Conservation (phyloP, 768 basidiomycete species). For the Termitomyces titanicus region DNA sequence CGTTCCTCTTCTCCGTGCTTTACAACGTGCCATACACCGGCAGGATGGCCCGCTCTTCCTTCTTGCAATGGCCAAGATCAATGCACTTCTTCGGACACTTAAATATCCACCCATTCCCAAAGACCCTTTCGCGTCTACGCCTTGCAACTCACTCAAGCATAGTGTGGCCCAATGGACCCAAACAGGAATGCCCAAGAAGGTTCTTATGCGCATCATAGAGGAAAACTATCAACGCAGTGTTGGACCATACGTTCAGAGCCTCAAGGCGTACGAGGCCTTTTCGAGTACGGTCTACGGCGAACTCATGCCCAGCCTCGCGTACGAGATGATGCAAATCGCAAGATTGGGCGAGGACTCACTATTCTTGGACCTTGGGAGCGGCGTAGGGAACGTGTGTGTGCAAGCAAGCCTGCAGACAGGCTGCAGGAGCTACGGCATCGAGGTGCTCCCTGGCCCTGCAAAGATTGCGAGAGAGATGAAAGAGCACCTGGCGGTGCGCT, state of each 20-base stretch:
- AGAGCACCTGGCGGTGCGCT: constrained; percentile 69
- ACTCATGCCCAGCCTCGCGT: constrained; percentile 78
- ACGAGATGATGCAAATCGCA: constrained; percentile 61
- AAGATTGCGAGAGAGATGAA: constrained; percentile 75
- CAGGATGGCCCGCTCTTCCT: constrained; percentile 74
- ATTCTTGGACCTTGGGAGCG: constrained; percentile 83
- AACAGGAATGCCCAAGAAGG: constrained; percentile 55
- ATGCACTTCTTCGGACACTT: constrained; percentile 53
- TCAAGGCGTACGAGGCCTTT: constrained; percentile 81
- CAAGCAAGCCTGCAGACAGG: constrained; percentile 82
- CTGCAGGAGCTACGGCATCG: constrained; percentile 73
- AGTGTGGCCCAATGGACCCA: constrained; percentile 47
- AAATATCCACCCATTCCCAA: constrained; percentile 62
- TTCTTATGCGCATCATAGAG: constrained; percentile 75
- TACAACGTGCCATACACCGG: constrained; percentile 67
- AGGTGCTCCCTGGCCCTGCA: constrained; percentile 75
- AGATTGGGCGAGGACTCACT: constrained; percentile 55
- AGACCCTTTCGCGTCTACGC: constrained; percentile 43
- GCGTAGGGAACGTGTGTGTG: constrained; percentile 81
- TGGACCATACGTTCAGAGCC: constrained; percentile 79
- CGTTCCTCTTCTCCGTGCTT: constrained; percentile 43
- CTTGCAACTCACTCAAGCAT: constrained; percentile 46
- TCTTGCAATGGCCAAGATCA: constrained; percentile 56
- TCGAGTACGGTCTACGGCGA: constrained; percentile 89
- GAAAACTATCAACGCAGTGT: constrained; percentile 94